Percentiles rank a stretch among this genome's conserved stretches.
Conservation (phyloP, 208 protist species). For the Endotrypanum monterogeii region DNA sequence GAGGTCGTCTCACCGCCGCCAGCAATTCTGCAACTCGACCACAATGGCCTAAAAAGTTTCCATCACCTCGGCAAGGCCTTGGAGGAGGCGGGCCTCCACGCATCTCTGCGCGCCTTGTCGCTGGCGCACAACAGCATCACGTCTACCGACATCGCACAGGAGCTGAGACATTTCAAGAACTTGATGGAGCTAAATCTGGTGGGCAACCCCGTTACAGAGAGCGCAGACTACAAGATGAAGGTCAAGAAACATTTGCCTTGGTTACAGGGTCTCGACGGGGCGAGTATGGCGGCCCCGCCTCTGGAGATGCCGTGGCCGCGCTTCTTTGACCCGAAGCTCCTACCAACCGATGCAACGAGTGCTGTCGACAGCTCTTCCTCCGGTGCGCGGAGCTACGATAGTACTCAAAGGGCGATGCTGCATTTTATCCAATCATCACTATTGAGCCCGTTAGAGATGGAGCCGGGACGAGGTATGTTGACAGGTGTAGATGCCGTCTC, state of each 20-base stretch:
- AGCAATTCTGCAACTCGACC: conserved; percentile 52
- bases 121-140: conserved; percentile 65
- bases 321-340: conserved; percentile 36
- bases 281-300: conserved; percentile 46
- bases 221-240: conserved; percentile 48
- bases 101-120: conserved; percentile 62
- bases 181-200: conserved; percentile 68
- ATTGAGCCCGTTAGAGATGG: conserved; percentile 53
- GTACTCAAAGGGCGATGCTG: conserved; percentile 51
- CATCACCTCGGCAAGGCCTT: conserved; percentile 62
- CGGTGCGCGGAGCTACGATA: conserved; percentile 26
- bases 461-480: conserved; percentile 27
- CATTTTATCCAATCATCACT: conserved; percentile 72
- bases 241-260: conserved; percentile 71
- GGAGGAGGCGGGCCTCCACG: conserved; percentile 64
- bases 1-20: conserved; percentile 70
- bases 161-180: conserved; percentile 63
- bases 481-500: conserved; percentile 76
- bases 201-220: conserved; percentile 65
- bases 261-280: conserved; percentile 67
- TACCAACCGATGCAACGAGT: not conserved
- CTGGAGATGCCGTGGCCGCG: conserved; percentile 78
- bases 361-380: conserved; percentile 14
- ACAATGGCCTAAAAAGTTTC: conserved; percentile 66
- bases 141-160: conserved; percentile 38